Evolutionary conservation across 345 rosid species (phyloP).

Genomic region (Ceriops tagal): DNA sequence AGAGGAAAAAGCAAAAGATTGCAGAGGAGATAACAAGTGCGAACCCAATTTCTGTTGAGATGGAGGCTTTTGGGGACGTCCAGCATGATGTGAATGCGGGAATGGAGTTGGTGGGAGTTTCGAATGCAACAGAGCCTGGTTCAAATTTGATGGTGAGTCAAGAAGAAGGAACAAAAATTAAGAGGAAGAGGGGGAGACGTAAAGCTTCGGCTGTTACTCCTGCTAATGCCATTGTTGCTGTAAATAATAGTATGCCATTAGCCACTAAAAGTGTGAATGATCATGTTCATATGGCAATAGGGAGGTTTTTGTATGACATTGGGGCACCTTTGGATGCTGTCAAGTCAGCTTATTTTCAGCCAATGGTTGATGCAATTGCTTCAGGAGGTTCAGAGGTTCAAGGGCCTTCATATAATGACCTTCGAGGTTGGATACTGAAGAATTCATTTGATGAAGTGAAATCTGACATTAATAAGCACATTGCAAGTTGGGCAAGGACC

Average conservation of each 20-base stretch:
- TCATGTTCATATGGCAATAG: constrained; percentile 48
- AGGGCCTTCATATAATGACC: constrained; percentile 16
- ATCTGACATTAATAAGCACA: constrained; percentile 9
- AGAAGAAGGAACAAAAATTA: constrained; percentile 35
- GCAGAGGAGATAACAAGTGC: constrained; percentile 43
- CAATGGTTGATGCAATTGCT: constrained; percentile 26
- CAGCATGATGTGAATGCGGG: constrained; percentile 27
- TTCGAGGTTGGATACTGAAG: constrained; percentile 23
- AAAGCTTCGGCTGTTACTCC: constrained; percentile 29
- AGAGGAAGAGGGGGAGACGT: constrained; percentile 45
- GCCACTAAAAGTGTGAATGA: constrained; percentile 39
- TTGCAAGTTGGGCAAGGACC: constrained; percentile 14
- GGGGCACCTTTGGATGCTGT: constrained; percentile 54
- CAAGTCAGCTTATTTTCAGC: constrained; percentile 17
- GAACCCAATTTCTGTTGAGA: constrained; percentile 39
- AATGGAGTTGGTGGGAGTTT: constrained; percentile 18
- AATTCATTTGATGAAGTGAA: constrained; percentile 18
- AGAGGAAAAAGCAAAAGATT: constrained; percentile 66
- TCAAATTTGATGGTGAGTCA: constrained; percentile 22
- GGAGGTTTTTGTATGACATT: constrained; percentile 63
- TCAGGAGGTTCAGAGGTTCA: constrained; percentile 11
- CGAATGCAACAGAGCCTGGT: constrained; percentile 15
- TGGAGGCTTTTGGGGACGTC: constrained; percentile 16
- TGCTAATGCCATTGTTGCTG: constrained; percentile 14
- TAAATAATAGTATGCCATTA: constrained; percentile 11